Percentiles rank a stretch among this genome's conserved stretches.
Conservation (phyloP, 2,329 filamentous ascomycete species). For the Periglandula ipomoeae region DNA sequence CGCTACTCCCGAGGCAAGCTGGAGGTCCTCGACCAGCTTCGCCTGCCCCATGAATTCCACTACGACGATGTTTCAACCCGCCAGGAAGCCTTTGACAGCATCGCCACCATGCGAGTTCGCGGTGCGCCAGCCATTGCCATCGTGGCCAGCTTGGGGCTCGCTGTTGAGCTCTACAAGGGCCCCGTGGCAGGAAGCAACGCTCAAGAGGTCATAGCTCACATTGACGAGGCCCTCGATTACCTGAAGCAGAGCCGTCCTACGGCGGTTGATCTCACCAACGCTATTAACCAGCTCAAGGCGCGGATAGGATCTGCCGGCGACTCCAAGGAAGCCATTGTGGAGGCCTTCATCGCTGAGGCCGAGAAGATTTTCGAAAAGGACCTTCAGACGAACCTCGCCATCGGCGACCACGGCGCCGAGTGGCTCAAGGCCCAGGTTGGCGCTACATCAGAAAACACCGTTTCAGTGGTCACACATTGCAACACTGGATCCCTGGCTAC, state of each 20-base stretch:
- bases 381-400: slow-evolving; percentile 75
- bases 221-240: slow-evolving; percentile 72
- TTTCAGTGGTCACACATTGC: slow-evolving; percentile 93
- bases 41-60: slow-evolving; percentile 68
- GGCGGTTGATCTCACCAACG: slow-evolving; percentile 89
- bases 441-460: slow-evolving; percentile 33
- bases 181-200: slow-evolving; percentile 31
- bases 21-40: slow-evolving; percentile 75
- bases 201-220: slow-evolving; percentile 57
- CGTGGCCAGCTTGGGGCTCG: slow-evolving; percentile 82
- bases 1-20: slow-evolving; percentile 64
- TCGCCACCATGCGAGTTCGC: slow-evolving; percentile 69
- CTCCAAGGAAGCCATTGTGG: slow-evolving; percentile 44
- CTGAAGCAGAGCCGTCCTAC: slow-evolving; percentile 85
- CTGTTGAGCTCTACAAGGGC: slow-evolving; percentile 66
- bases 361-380: slow-evolving; percentile 84
- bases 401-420: slow-evolving; percentile 72
- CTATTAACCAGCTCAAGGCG: slow-evolving; percentile 68
- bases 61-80: slow-evolving; percentile 64
- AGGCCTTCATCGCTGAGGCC: slow-evolving; percentile 67
- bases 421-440: slow-evolving; percentile 63
- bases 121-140: slow-evolving; percentile 93
- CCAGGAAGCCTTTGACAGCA: slow-evolving; percentile 73
- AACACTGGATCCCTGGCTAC: slow-evolving; percentile 96
- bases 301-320: slow-evolving; percentile 44